These are phyloP conservation scores for Puya raimondii DNA, from an alignment of 176 grass and related monocot genomes.

Conservation along the genomic window DNA sequence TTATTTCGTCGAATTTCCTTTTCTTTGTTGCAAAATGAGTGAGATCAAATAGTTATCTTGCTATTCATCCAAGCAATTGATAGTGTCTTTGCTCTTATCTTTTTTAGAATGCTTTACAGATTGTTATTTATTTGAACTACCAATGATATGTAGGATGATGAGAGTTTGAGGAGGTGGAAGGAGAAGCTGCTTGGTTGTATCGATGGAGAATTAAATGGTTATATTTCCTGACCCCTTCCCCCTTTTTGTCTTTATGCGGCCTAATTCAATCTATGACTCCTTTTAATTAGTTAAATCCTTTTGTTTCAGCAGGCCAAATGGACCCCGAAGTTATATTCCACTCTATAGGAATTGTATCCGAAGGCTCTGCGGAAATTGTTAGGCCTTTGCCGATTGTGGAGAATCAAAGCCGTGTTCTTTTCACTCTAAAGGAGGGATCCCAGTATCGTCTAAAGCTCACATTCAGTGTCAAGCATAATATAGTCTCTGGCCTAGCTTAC, in stretches of 20 bases:
- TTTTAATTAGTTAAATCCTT: not conserved
- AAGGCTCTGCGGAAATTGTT: constrained; percentile 20
- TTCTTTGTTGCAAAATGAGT: too few relatives aligned
- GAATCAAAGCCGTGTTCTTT: constrained; percentile 28
- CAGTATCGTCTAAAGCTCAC: constrained; percentile 33
- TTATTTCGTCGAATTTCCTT: too few relatives aligned
- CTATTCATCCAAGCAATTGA: too few relatives aligned
- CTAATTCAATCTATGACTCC: not conserved
- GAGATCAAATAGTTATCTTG: too few relatives aligned
- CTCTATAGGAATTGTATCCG: constrained; percentile 37
- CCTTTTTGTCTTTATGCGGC: not conserved
- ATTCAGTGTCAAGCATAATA: constrained; percentile 43
- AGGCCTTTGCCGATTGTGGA: constrained; percentile 25
- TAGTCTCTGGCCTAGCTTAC: constrained; percentile 41
- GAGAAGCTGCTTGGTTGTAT: constrained; percentile 35
- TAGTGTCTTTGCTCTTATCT: too few relatives aligned
- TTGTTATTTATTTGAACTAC: too few relatives aligned
- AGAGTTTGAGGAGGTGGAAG: constrained; percentile 48
- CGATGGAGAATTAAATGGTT: constrained; percentile 23
- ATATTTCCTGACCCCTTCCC: not conserved
- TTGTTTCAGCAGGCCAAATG: constrained; percentile 20
- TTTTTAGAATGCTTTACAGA: too few relatives aligned
- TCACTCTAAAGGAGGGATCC: constrained; percentile 43
- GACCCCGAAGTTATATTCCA: constrained; percentile 39
- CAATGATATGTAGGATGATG: constrained; percentile 26